Conservation (phyloP, 768 basidiomycete species). For the Lyophyllum shimeji region DNA sequence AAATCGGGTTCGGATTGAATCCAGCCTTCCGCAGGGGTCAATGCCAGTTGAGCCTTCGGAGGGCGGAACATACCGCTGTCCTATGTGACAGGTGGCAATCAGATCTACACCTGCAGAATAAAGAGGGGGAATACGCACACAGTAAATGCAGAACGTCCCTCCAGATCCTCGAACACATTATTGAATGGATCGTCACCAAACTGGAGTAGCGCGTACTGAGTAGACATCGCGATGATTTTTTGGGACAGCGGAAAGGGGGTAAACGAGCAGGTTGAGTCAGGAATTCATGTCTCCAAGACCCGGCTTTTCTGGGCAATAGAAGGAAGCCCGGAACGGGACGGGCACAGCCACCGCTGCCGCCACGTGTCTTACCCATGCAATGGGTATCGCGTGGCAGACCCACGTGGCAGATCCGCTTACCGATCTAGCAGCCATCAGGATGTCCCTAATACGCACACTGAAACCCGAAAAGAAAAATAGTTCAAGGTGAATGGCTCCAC, state of each 20-base stretch:
- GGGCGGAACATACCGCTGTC: slow-evolving; percentile 6
- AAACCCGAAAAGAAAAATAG: slow-evolving; percentile 9
- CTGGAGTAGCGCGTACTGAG: slow-evolving; percentile 54
- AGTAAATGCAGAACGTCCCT: slow-evolving; percentile 64
- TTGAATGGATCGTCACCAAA: slow-evolving; percentile 64
- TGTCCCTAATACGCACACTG: slow-evolving; percentile 8
- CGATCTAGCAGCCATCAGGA: slow-evolving; percentile 5
- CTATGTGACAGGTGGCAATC: slow-evolving; percentile 10
- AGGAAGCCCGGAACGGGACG: slow-evolving; percentile 37
- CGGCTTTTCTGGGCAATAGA: slow-evolving; percentile 17
- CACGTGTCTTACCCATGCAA: slow-evolving; percentile 26
- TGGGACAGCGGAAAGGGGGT: slow-evolving; percentile 9
- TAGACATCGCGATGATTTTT: slow-evolving; percentile 13
- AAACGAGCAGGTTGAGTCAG: slow-evolving; percentile 17
- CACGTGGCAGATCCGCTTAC: slow-evolving; percentile 33
- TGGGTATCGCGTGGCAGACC: slow-evolving; percentile 26
- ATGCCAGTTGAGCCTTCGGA: neutral
- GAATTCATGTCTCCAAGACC: slow-evolving; percentile 12
- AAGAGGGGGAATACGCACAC: slow-evolving; percentile 46
- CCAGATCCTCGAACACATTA: slow-evolving; percentile 61
- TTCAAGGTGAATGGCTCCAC: slow-evolving; percentile 4
- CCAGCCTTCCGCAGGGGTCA: slow-evolving; percentile 40
- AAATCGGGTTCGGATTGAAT: slow-evolving; percentile 57
- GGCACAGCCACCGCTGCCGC: slow-evolving; percentile 29
- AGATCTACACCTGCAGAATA: slow-evolving; percentile 14